phyloP scores from a whole-genome alignment of 345 rosid genomes.

The Microthlaspi erraticum region DNA sequence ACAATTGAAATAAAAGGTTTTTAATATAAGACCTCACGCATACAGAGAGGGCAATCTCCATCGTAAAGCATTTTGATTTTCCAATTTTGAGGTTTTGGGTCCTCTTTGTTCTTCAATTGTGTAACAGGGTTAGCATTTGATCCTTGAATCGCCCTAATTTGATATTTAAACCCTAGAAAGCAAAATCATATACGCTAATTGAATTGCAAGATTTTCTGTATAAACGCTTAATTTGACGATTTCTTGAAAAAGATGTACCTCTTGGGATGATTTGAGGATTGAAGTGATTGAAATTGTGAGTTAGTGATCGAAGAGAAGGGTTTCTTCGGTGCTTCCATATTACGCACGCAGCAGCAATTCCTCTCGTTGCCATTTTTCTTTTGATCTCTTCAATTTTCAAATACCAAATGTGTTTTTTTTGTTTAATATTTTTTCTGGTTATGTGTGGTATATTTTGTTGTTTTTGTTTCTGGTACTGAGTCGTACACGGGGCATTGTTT shows the following conservation, averaged over 20 bases:
- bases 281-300: slow-evolving; percentile 27
- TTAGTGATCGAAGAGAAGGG: slow-evolving; percentile 32
- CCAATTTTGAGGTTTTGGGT: slow-evolving; percentile 59
- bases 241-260: slow-evolving; percentile 1
- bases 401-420: not conserved
- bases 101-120: slow-evolving; percentile 49
- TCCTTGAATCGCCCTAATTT: slow-evolving; percentile 61
- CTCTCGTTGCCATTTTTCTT: slow-evolving; percentile 59
- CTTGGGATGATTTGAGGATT: slow-evolving; percentile 18
- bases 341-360: slow-evolving; percentile 52
- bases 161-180: slow-evolving; percentile 50
- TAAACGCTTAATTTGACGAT: not conserved
- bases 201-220: not conserved
- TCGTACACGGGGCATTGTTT: slow-evolving; percentile 50
- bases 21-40: slow-evolving; percentile 70
- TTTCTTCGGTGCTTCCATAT: slow-evolving; percentile 51
- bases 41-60: slow-evolving; percentile 95
- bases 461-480: not conserved
- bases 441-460: not conserved
- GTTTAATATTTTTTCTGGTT: not conserved
- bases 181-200: not conserved
- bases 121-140: slow-evolving; percentile 50
- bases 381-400: not conserved
- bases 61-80: slow-evolving; percentile 95
- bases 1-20: not conserved